Evolutionary conservation across 108 stramenopile species (phyloP).

Genomic region (Ochromonas danica): DNA sequence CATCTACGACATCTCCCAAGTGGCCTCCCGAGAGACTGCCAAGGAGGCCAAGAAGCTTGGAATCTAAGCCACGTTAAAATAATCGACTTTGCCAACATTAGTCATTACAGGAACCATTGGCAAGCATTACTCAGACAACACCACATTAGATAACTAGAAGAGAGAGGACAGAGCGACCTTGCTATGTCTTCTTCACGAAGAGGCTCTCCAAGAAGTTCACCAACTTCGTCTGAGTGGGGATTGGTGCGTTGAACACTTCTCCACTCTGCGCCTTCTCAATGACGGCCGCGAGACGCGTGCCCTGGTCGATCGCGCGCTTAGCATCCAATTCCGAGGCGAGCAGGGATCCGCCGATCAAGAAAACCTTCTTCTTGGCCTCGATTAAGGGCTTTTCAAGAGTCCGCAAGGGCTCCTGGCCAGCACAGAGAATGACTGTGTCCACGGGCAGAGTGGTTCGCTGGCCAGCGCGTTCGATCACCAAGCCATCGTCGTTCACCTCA

Average conservation of each 20-base stretch:
- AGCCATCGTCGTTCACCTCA: conserved; percentile 80
- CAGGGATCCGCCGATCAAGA: conserved; percentile 86
- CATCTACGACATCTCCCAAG: conserved; percentile 22
- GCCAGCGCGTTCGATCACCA: conserved; percentile 65
- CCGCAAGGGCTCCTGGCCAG: conserved; percentile 72
- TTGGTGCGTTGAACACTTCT: conserved; percentile 54
- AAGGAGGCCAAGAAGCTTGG: no score
- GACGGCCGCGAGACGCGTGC: conserved; percentile 76
- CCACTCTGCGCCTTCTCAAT: conserved; percentile 52
- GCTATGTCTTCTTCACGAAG: no score
- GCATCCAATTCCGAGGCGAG: conserved; percentile 92
- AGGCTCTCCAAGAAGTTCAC: no score
- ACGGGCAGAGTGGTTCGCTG: conserved; percentile 69
- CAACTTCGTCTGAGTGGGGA: no score
- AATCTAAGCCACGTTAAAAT: no score
- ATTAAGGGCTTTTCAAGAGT: conserved; percentile 49
- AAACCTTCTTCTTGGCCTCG: conserved; percentile 59
- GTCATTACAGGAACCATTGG: no score
- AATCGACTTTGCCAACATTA: no score
- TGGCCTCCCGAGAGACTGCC: no score
- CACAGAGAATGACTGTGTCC: conserved; percentile 89
- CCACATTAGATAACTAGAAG: no score
- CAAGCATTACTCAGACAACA: no score
- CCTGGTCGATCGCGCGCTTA: conserved; percentile 97
- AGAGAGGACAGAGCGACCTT: no score